Conservation (phyloP, 495 filamentous ascomycete species). For the Aspergillus leporis region DNA sequence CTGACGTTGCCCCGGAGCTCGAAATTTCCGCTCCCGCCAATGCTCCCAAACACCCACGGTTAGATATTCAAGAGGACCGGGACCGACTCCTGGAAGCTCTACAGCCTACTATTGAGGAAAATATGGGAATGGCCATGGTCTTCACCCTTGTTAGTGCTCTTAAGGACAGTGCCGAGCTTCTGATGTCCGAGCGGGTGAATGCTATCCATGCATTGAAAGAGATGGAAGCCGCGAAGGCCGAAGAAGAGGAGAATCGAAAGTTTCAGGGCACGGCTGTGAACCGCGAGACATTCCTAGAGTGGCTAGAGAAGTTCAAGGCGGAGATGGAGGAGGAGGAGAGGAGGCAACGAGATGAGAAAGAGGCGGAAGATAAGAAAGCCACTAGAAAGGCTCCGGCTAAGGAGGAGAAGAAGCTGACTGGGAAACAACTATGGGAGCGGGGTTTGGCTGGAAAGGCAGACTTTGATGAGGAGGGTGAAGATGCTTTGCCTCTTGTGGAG, state of each 20-base stretch:
- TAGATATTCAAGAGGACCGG: conserved; percentile 69
- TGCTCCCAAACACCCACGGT: conserved; percentile 61
- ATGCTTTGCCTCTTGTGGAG: conserved; percentile 57
- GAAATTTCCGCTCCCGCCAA: conserved; percentile 72
- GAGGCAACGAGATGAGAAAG: conserved; percentile 65
- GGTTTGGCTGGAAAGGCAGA: conserved; percentile 74
- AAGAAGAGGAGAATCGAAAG: conserved; percentile 93
- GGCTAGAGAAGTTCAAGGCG: conserved; percentile 74
- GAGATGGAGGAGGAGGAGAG: conserved; percentile 73
- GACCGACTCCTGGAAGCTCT: conserved; percentile 67
- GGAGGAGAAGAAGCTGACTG: conserved; percentile 70
- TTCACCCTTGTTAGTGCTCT: conserved; percentile 85
- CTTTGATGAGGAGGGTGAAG: conserved; percentile 67
- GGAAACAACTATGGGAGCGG: conserved; percentile 81
- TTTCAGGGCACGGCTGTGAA: conserved; percentile 92
- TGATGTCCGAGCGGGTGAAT: conserved; percentile 69
- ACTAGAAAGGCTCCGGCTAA: conserved; percentile 54
- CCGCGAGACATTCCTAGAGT: conserved; percentile 76
- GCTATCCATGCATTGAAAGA: conserved; percentile 63
- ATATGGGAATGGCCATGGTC: conserved; percentile 96
- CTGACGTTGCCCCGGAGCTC: conserved; percentile 78
- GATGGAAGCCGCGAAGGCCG: conserved; percentile 63
- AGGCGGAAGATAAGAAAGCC: conserved; percentile 73
- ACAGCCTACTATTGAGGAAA: conserved; percentile 75
- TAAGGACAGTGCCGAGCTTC: conserved; percentile 82